Base-by-base conservation (phyloP, 2,329 filamentous ascomycete genomes). In the Aspergillaceae sp. region DNA sequence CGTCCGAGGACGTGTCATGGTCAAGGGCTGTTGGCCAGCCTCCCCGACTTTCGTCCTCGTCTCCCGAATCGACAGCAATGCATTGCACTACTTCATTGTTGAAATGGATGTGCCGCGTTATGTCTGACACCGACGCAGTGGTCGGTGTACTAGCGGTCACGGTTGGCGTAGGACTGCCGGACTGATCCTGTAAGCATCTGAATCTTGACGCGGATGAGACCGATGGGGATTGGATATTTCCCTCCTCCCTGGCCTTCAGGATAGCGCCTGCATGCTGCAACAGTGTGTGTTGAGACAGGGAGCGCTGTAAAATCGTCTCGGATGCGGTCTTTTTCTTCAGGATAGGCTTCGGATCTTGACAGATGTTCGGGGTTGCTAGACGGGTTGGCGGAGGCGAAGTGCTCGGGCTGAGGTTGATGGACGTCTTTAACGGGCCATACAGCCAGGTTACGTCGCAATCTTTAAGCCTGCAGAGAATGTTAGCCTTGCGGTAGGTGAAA, bases 391-490 rank as follows among this genome's bases (percentile, higher is more conserved):
- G 71, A 40, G 78, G 75, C 8, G 74, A 74, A 35, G 64, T 62
- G 43, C 70, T 65, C 44, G 73, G 65, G 8, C 67, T 66, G 47
- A 79, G 71, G 60, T 57, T 73, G 3, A 75, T 73, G 26, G 84
- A 83, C 1, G 84, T 84, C 64, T 95, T 91, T 42, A 96, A 69
- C 8, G 92, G 92, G 0, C 92, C 92, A 61, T 97, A 98, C 1
- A 98, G 75, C 92, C 91, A 98, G 40, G 91, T 96, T 30, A 96
- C 89, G 66, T 98, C 91, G 64, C 86, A 92, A 59, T 97, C 92
- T 65, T 97, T 98, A 49, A 96, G 75, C 90, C 89, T 95, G 58
- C 10, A 10, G 42, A 11, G 5, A n/a, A 8, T n/a, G 53, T 51
- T 48, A 49, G 40, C 47, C 37, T 36, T 27, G 40, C 8, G 26